Conservation (phyloP, 352 stramenopile species). For the Phytophthora megakarya region DNA sequence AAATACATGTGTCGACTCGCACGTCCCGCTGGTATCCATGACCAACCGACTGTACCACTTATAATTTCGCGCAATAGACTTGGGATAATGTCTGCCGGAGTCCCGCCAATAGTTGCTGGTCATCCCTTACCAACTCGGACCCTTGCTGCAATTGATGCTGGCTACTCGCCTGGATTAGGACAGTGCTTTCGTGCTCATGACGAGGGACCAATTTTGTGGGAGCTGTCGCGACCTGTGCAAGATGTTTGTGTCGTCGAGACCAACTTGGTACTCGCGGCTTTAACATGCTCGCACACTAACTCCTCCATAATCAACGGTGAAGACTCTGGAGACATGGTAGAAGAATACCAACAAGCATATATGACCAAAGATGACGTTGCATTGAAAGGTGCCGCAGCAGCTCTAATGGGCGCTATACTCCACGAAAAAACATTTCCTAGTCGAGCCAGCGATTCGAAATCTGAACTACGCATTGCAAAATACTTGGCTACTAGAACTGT, state of each 20-base stretch:
- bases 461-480: background rate
- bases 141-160: background rate
- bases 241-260: conserved; percentile 8
- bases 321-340: conserved; percentile 5
- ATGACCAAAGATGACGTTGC: conserved; percentile 6
- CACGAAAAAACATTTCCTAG: background rate
- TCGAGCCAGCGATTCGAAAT: background rate
- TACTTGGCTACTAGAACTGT: conserved; percentile 1
- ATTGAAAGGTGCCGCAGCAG: background rate
- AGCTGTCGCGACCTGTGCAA: background rate
- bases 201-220: background rate
- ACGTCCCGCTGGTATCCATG: too few species aligned
- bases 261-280: background rate
- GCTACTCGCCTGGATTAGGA: background rate
- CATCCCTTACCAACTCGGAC: too few species aligned
- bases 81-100: background rate
- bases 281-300: conserved; percentile 2
- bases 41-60: too few species aligned
- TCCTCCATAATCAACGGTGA: conserved; percentile 4
- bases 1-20: too few species aligned
- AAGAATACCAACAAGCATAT: conserved; percentile 8
- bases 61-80: too few species aligned
- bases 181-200: background rate
- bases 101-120: background rate
- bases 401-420: background rate